These are phyloP conservation scores for Prunus mira DNA, from an alignment of 306 rosid species.

Conservation along the genomic window DNA sequence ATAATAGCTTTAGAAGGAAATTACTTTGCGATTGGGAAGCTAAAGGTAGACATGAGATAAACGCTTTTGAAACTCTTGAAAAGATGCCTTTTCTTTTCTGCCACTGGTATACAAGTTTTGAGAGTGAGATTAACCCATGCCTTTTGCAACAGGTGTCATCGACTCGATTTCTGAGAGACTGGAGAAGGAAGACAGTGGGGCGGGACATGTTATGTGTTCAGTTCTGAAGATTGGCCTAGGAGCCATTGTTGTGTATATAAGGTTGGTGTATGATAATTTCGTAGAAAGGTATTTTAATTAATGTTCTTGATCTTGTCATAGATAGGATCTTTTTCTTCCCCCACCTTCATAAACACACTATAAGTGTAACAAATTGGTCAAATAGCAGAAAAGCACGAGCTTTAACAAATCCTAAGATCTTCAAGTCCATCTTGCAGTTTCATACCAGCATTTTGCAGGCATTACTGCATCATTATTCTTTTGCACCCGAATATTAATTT, in stretches of 20 bases:
- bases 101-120: neutral
- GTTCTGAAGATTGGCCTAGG: conserved; percentile 34
- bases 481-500: neutral
- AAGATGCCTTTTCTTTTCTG: neutral
- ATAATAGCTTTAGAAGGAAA: neutral
- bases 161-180: conserved; percentile 26
- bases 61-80: neutral
- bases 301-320: conserved; percentile 25
- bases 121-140: neutral
- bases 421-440: neutral
- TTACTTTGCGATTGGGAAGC: conserved; percentile 13
- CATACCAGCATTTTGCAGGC: conserved; percentile 16
- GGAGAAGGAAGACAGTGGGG: conserved; percentile 23
- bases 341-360: conserved; percentile 10
- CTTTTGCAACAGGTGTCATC: conserved; percentile 18
- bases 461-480: conserved; percentile 19
- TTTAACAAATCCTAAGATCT: neutral
- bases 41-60: conserved; percentile 10
- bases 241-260: conserved; percentile 61
- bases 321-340: conserved; percentile 7
- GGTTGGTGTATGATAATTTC: conserved; percentile 41
- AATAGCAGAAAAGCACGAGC: conserved; percentile 6
- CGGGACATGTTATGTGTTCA: conserved; percentile 17
- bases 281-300: conserved; percentile 41
- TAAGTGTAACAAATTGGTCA: conserved; percentile 17